Evolutionary conservation across 768 basidiomycete species (phyloP), one percentile per base, ranked within the genome.

Genomic region (Boletellus emodensis): DNA sequence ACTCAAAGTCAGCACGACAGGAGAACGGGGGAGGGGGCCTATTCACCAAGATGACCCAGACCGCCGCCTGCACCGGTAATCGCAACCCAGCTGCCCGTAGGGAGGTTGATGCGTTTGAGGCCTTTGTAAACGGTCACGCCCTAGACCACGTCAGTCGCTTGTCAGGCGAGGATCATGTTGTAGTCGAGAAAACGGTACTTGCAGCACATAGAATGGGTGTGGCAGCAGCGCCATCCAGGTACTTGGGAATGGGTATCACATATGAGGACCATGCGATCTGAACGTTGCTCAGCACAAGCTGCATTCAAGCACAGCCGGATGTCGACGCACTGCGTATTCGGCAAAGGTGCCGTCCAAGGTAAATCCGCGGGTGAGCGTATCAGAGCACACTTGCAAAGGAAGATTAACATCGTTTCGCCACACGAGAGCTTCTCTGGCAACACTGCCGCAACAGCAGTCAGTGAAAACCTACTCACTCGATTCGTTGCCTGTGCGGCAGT

Each of bases 101-200:
- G 66, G 32, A 56, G 51, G 40, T 62, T 58, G 38, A 71, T 56
- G 20, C 61, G 58, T 59, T 74, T 78, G 52, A 80, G 61, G 1
- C 69, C 78, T 53, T 72, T 74, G 56, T 73, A 79, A 33, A 74
- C 76, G 1, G 77, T 77, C 18, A 79, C 57, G 20, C 72, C 73
- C 58, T 66, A 32, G 11, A 34, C 26, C 11, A 10, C 8, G 14
- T 11, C 17, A 3, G 15, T 38, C 34, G 12, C 14, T n/a, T 14
- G n/a, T 53, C 14, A 30, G 10, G 15, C 4, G 6, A 37, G 6
- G 14, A 3, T 7, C 6, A 30, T 3, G 30, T 1, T 9, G 9
- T 30, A 10, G 18, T 10, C 14, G 17, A 18, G 2, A 14, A 2
- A 22, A 22, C 18, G 8, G n/a, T 36, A 32, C 62, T 44, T 34